A percentile compares a stretch with the other conserved stretches of the same genome.
phyloP scores from a whole-genome alignment of 768 basidiomycete species.

The Myochromella boudieri region DNA sequence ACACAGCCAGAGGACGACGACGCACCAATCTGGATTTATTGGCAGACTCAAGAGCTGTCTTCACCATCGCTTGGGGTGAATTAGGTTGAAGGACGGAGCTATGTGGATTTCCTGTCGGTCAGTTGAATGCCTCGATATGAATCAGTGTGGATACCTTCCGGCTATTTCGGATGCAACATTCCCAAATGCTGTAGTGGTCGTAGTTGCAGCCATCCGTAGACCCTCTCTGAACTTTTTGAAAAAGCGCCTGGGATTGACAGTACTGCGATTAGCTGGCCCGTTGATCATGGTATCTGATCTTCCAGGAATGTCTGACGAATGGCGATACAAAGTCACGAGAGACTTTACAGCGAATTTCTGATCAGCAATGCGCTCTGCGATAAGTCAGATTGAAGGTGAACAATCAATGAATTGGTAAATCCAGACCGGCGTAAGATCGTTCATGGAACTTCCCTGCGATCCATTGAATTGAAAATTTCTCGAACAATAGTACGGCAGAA shows the following conservation, averaged over 20 bases:
- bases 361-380: conserved; percentile 71
- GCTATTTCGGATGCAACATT: conserved; percentile 58
- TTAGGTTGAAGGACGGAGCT: conserved; percentile 87
- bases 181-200: conserved; percentile 72
- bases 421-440: conserved; percentile 47
- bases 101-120: conserved; percentile 4
- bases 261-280: conserved; percentile 30
- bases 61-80: conserved; percentile 78
- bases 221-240: conserved; percentile 74
- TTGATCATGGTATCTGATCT: conserved; percentile 60
- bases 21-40: conserved; percentile 74
- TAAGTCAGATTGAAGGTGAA: neutral
- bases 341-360: conserved; percentile 78
- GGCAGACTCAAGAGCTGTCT: conserved; percentile 73
- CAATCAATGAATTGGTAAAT: neutral
- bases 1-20: neutral
- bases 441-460: conserved; percentile 85
- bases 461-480: conserved; percentile 86
- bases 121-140: neutral
- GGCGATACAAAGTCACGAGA: conserved; percentile 73
- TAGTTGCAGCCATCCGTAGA: conserved; percentile 70
- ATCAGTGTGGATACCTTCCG: conserved; percentile 37
- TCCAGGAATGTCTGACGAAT: conserved; percentile 74
- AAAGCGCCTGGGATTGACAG: conserved; percentile 56
- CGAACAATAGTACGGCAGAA: conserved; percentile 66